Percentiles rank a stretch among this genome's conserved stretches.
These are phyloP conservation scores for Ceriops decandra DNA, from an alignment of 345 rosid species.

Conservation along the genomic window DNA sequence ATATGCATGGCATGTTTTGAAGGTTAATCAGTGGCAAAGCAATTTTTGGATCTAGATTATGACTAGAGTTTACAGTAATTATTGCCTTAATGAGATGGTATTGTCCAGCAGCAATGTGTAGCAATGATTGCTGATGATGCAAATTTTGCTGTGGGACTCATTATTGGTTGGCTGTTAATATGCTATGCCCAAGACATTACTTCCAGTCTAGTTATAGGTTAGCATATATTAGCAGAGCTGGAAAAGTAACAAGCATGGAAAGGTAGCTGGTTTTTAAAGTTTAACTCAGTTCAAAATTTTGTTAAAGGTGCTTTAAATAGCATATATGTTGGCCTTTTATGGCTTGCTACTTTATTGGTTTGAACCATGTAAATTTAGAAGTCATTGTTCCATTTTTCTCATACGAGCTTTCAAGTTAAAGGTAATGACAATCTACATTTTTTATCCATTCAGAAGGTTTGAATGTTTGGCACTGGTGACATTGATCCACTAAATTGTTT, in stretches of 20 bases:
- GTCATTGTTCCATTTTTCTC: neutral
- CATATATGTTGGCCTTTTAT: too few relatives aligned
- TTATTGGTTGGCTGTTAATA: neutral
- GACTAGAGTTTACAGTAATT: constrained; percentile 1
- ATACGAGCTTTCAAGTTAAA: neutral
- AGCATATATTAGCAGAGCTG: neutral
- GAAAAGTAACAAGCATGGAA: neutral
- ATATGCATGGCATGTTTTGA: too few relatives aligned
- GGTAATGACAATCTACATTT: neutral
- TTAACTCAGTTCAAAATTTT: neutral
- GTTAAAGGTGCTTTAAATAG: neutral
- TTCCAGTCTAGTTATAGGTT: neutral
- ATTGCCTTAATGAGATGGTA: neutral
- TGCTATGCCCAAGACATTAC: neutral
- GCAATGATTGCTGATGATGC: neutral
- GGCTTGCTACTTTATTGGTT: too few relatives aligned
- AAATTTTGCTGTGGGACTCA: neutral
- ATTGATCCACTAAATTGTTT: too few relatives aligned
- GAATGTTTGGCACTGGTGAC: too few relatives aligned
- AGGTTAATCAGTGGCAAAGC: neutral
- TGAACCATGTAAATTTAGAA: too few relatives aligned
- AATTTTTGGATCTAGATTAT: neutral
- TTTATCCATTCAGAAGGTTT: neutral
- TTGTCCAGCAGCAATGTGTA: neutral
- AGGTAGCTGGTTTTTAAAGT: constrained; percentile 3